Percentiles rank a stretch among this genome's conserved stretches.
Evolutionary conservation across 1,284 basidiomycete genomes (phyloP).

Genomic region (Microbotryum intermedium): DNA sequence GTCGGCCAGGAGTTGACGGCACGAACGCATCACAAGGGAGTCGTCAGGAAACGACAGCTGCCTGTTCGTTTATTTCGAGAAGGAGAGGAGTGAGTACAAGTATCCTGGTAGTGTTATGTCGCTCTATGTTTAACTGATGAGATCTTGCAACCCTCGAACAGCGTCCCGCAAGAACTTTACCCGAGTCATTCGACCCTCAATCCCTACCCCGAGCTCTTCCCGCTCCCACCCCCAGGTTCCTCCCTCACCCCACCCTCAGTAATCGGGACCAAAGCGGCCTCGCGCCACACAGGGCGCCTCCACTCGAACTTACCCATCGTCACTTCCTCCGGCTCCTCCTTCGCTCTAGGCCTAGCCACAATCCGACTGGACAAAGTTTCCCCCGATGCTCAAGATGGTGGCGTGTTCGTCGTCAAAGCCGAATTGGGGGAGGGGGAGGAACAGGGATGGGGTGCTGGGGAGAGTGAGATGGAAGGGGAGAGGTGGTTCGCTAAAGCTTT

Average conservation of each 20-base stretch:
- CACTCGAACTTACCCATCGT: slow-evolving; percentile 25
- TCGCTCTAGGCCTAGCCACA: slow-evolving; percentile 27
- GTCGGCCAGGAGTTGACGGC: slow-evolving; percentile 97
- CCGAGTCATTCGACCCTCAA: slow-evolving; percentile 11
- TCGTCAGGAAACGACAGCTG: slow-evolving; percentile 80
- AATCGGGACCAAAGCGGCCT: neutral
- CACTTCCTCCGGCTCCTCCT: slow-evolving; percentile 7
- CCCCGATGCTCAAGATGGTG: slow-evolving; percentile 1
- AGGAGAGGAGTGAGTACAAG: slow-evolving; percentile 23
- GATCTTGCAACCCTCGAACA: neutral
- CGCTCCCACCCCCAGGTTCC: slow-evolving; percentile 18
- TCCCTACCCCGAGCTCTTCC: slow-evolving; percentile 23
- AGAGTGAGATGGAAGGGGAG: slow-evolving; percentile 22
- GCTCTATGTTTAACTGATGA: too few relatives aligned
- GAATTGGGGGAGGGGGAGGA: neutral
- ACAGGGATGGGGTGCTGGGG: slow-evolving; percentile 8
- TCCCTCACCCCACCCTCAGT: slow-evolving; percentile 12
- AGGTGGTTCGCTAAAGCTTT: slow-evolving; percentile 28
- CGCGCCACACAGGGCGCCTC: slow-evolving; percentile 30
- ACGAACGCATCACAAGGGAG: slow-evolving; percentile 89
- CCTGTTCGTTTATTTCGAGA: slow-evolving; percentile 53
- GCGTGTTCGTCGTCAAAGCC: slow-evolving; percentile 20
- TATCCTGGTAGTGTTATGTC: neutral
- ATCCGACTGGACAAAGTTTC: slow-evolving; percentile 26
- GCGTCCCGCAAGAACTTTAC: slow-evolving; percentile 19